Evolutionary conservation across 2,329 filamentous ascomycete genomes (phyloP), one percentile per base, ranked within the genome.

Genomic region (Ophiostoma sp.): DNA sequence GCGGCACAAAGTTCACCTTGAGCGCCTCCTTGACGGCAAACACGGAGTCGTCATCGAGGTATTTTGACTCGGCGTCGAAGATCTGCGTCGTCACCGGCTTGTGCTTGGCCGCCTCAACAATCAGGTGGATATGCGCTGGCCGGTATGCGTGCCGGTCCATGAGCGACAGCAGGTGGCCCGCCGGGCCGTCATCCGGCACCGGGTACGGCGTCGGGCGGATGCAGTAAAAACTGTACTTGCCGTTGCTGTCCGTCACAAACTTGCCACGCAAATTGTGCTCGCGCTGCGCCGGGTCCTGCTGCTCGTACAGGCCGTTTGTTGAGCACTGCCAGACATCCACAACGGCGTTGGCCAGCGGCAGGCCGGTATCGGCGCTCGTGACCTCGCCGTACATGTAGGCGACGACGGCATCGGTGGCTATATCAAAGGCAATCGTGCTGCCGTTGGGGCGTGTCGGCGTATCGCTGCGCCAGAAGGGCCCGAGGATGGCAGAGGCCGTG

Each of bases 11-110:
- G 16, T 75, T 71, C 5, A 79, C 75, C 5, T 76, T 72, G 16
- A 80, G 71, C 27, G 75, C 76, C 41, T 78, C 75, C 74, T 80
- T 80, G 16, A 80, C 79, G 1, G 78, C 79, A 72, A 79, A 81
- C 0, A 80, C 79, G 0, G 76, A 73, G 70, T 81, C 79, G 44
- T 77, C 75, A n/a, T 72, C 70, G n/a, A 89, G 78, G 72, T 89
- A 87, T 70, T 84, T 80, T 75, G 85, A 83, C 65, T 81, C 78
- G 64, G 81, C 79, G 75, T 89, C 87, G 74, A 89, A 91, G 66
- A 90, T 85, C 74, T 91, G 88, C 0, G 88, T 90, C 0, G 88
- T 89, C 64, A 96, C 83, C 0, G 88, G 81, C 74, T 87, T 89
- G 79, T 89, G 87, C 7, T 84, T 84, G 1, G 84, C 81, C 12